Evolutionary conservation across 1,284 basidiomycete species (phyloP).

Genomic region (Wolfiporia cocos): DNA sequence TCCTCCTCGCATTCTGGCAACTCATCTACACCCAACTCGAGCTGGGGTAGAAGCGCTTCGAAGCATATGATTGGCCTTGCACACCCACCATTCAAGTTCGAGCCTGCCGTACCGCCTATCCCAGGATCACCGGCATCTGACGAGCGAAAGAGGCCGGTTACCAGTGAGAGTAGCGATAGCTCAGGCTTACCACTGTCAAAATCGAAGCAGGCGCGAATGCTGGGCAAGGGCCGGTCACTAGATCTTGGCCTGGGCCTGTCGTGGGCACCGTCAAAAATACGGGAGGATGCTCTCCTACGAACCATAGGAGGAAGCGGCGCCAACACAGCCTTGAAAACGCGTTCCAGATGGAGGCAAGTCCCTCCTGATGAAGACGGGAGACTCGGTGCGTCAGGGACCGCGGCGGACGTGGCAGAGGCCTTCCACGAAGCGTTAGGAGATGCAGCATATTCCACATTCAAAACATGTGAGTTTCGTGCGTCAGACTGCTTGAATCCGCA

Average conservation of each 20-base stretch:
- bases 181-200: conserved; percentile 30
- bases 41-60: conserved; percentile 22
- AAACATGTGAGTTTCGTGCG: conserved; percentile 55
- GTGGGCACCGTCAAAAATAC: conserved; percentile 62
- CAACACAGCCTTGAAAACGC: conserved; percentile 11
- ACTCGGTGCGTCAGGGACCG: conserved; percentile 31
- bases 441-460: conserved; percentile 57
- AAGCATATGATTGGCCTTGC: conserved; percentile 19
- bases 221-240: conserved; percentile 56
- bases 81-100: conserved; percentile 36
- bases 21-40: conserved; percentile 18
- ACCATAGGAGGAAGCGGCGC: conserved; percentile 14
- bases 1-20: conserved; percentile 23
- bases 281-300: conserved; percentile 54
- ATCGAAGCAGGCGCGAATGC: conserved; percentile 28
- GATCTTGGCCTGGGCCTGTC: conserved; percentile 56
- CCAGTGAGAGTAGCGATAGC: conserved; percentile 3
- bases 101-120: conserved; percentile 34
- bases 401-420: conserved; percentile 50
- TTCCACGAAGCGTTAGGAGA: conserved; percentile 59
- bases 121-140: conserved; percentile 30
- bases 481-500: conserved; percentile 4
- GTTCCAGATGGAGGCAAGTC: conserved; percentile 25
- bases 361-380: conserved; percentile 26
- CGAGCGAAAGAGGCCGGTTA: conserved; percentile 13